Base-by-base conservation (phyloP, 2,329 filamentous ascomycete genomes). In the Diaporthe nobilis region DNA sequence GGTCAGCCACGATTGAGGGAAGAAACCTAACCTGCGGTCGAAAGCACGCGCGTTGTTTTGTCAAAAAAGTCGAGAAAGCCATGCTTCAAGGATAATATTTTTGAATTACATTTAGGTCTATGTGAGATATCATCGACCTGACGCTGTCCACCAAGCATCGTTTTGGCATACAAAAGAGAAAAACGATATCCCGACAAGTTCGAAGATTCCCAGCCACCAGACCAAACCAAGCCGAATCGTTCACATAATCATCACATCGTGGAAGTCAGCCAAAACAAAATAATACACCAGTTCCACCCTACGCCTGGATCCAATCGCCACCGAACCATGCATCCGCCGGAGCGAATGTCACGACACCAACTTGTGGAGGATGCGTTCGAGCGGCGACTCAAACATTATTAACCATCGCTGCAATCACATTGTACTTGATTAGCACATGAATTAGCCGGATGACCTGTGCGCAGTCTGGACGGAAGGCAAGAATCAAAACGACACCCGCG, bases 321-420 rank as follows among this genome's bases (percentile, higher is more conserved):
- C 28, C 44, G 17, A 55, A 47, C 37, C 28, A 28, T 15, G 37
- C 53, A 53, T 42, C 34, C 51, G 72, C 37, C 63, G 49, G 28
- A 49, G 31, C 58, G 7, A 42, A 53, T 39, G 5, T 31, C 9
- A 34, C 3, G 44, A 53, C 31, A n/a, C 5, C 9, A 17, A 28
- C 28, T 20, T 22, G 15, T 39, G 8, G n/a, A 42, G 10, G 47
- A 25, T 25, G 34, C 34, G 65, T 42, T 28, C 49, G 49, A 39
- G 49, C 20, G 17, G 42, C 49, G 49, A 42, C 31, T 15, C 6
- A 1, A 25, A 4, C 9, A 17, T 31, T 2, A 65, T 75, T 53
- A 77, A 73, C 76, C 76, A 49, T 77, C 76, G n/a, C 76, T 77
- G 37, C 70, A 55, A 70, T 75, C 34, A 77, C 68, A 71, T 71